phyloP scores from a whole-genome alignment of 441 rosid species.

The Corymbia calophylla region DNA sequence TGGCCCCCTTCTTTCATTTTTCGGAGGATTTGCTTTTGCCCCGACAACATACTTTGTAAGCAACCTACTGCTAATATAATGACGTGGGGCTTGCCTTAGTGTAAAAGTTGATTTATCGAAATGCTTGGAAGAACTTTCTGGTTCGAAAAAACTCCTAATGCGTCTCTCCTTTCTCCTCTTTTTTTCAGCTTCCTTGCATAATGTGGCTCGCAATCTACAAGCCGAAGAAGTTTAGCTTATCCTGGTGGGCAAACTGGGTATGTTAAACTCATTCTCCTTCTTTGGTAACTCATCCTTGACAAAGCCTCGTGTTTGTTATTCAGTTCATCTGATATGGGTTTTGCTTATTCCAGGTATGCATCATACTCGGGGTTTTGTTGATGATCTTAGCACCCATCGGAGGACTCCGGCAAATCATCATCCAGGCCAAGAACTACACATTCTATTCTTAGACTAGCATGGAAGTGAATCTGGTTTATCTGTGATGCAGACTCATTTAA shows the following conservation, averaged over 20 bases:
- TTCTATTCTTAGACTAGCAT: conserved; percentile 17
- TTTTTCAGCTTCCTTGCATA: neutral
- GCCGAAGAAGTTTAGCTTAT: neutral
- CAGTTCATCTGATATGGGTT: neutral
- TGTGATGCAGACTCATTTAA: neutral
- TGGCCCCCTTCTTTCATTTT: neutral
- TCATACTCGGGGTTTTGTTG: conserved; percentile 17
- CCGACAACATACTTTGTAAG: neutral
- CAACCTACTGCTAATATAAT: neutral
- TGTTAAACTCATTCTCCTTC: neutral
- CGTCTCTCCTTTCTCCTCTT: neutral
- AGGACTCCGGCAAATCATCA: conserved; percentile 20
- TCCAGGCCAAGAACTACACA: conserved; percentile 22
- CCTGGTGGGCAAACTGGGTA: neutral
- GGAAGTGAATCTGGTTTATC: neutral
- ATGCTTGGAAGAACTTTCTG: neutral
- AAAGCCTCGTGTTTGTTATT: neutral
- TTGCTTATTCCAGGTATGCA: conserved; percentile 18
- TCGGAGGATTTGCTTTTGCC: conserved; percentile 2
- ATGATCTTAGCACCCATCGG: conserved; percentile 32
- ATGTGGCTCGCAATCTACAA: neutral
- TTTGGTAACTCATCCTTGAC: neutral
- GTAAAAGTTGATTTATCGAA: neutral
- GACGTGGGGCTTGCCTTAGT: neutral
- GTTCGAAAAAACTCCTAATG: neutral